Base-by-base conservation (phyloP, 2,329 filamentous ascomycete species). In the Zelopaecilomyces penicillatus region DNA sequence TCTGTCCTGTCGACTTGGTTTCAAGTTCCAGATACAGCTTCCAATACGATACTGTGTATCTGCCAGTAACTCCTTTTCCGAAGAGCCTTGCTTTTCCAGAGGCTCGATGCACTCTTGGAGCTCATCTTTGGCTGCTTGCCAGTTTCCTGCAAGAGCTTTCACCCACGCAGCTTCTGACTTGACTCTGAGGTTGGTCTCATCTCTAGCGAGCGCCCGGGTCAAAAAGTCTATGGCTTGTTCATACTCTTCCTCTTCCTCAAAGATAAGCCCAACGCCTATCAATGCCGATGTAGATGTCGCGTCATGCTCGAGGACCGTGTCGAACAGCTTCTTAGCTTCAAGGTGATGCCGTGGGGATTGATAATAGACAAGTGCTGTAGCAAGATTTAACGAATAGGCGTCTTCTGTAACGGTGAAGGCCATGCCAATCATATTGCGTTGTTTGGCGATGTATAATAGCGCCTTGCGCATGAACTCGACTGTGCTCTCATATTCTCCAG, bases 161-260 rank as follows among this genome's bases (percentile, higher is more conserved):
- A 93, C 89, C 93, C 93, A 98, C 1, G 89, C 91, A 12, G 88
- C 80, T 64, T 98, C 94, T 11, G 85, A 84, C 44, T 80, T 83
- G 37, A 98, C 83, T 30, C 82, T 83, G 19, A 89, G 70, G 53
- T 96, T 95, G 8, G 71, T 69, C 2, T 74, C 69, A 57, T 95
- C 87, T 27, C 85, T 78, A 51, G 81, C 62, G 28, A 94, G 63
- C 1, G 93, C 93, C 50, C 87, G 78, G 34, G 75, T 76, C 9
- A 98, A 68, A 57, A 95, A 96, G 29, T 84, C 77, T 34, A 90
- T 80, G 0, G 94, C 93, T 56, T 87, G 76, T 39, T 78, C 73
- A 56, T 87, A 96, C 50, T 97, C 85, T 56, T 95, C 85, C 52
- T 95, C 89, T 55, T 97, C 93, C 63, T 96, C 89, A 39, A 90